These are phyloP conservation scores for Sphenostylis stenocarpa DNA, from an alignment of 306 rosid genomes.

Conservation along the genomic window DNA sequence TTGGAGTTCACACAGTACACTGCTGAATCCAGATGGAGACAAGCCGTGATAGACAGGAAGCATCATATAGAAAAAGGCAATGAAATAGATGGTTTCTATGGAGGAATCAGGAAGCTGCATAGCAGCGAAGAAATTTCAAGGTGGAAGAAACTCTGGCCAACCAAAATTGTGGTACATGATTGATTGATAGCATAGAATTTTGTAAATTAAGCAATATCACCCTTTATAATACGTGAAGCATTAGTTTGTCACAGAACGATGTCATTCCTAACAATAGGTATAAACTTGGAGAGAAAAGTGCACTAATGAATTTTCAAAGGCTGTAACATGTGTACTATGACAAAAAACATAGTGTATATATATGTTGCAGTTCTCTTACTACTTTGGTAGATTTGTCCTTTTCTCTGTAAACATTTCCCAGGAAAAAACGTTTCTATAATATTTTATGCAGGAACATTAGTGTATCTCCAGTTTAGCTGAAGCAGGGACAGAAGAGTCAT, in stretches of 20 bases:
- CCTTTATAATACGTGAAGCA: conserved; percentile 30
- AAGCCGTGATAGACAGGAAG: conserved; percentile 59
- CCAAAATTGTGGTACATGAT: conserved; percentile 41
- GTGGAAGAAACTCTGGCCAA: conserved; percentile 82
- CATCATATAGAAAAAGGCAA: conserved; percentile 80
- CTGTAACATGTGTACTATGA: not conserved
- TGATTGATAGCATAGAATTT: not conserved
- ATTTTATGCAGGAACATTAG: not conserved
- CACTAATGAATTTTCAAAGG: conserved; percentile 8
- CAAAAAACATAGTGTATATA: not conserved
- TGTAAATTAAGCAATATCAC: conserved; percentile 24
- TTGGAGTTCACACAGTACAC: conserved; percentile 84
- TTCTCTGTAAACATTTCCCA: not conserved
- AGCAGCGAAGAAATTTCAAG: conserved; percentile 60
- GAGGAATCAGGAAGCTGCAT: conserved; percentile 78
- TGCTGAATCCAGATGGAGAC: conserved; percentile 82
- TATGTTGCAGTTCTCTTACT: not conserved
- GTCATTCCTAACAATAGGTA: conserved; percentile 18
- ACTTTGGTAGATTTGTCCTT: not conserved
- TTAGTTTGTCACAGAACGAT: conserved; percentile 17
- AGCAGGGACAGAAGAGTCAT: not conserved
- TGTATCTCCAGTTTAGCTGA: not conserved
- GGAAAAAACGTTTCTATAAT: not conserved
- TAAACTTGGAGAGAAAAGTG: not conserved
- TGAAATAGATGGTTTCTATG: conserved; percentile 81